A percentile compares a stretch with the other conserved stretches of the same genome.
phyloP scores from a whole-genome alignment of 2,329 filamentous ascomycete genomes.

The Ceratocystis variospora region DNA sequence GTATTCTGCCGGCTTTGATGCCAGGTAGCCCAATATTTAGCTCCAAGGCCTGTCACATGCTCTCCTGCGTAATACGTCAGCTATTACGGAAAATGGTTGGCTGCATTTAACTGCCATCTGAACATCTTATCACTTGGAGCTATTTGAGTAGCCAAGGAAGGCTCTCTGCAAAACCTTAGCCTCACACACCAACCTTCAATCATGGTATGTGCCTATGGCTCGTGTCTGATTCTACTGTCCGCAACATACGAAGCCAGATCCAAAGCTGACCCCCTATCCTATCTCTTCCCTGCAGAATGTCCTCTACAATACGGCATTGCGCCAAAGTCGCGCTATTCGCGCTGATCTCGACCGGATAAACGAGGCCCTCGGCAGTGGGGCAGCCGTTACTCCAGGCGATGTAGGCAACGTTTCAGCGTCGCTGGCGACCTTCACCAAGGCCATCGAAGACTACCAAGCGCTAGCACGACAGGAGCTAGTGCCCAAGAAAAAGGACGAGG shows the following conservation, averaged over 20 bases:
- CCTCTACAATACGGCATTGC: slow-evolving; percentile 72
- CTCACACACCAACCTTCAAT: neutral
- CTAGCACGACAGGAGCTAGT: slow-evolving; percentile 82
- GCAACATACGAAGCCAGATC: neutral
- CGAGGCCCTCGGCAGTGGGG: slow-evolving; percentile 42
- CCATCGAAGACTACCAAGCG: slow-evolving; percentile 79
- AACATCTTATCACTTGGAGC: neutral
- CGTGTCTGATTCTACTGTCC: neutral
- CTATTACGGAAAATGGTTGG: neutral
- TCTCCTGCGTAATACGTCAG: neutral
- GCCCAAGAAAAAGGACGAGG: slow-evolving; percentile 81
- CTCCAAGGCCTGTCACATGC: neutral
- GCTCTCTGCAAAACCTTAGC: neutral
- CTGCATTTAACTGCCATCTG: neutral
- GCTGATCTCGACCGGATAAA: slow-evolving; percentile 61
- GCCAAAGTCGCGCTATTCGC: slow-evolving; percentile 69
- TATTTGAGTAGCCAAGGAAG: neutral
- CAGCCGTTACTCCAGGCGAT: slow-evolving; percentile 42
- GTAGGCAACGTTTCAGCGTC: slow-evolving; percentile 64
- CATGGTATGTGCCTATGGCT: neutral
- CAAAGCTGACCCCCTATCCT: neutral
- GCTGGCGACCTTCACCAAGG: slow-evolving; percentile 68
- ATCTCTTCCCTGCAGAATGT: slow-evolving; percentile 41
- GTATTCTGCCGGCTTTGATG: slow-evolving; percentile 12
- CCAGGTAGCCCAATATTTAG: slow-evolving; percentile 11